Conservation (phyloP, 495 filamentous ascomycete species). For the Lichenothelia convexa region DNA sequence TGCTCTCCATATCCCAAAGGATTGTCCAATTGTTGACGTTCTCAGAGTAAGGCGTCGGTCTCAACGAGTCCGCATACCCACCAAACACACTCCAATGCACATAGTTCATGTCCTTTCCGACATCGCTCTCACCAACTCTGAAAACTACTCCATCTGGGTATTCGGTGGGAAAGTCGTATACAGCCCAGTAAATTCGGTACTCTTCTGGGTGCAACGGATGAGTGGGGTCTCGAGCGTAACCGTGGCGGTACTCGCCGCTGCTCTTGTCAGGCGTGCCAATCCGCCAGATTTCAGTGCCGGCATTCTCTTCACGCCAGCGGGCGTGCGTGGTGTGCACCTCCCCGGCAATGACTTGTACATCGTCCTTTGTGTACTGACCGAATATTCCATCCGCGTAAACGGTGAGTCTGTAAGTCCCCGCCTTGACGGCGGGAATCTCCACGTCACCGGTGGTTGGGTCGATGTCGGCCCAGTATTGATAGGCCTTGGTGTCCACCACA, state of each 20-base stretch:
- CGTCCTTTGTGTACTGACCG: conserved; percentile 30
- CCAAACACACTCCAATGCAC: conserved; percentile 39
- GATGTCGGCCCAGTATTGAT: conserved; percentile 41
- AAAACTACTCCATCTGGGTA: conserved; percentile 34
- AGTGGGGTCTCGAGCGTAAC: conserved; percentile 23
- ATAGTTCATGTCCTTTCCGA: conserved; percentile 30
- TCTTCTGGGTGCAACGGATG: conserved; percentile 30
- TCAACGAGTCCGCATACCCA: conserved; percentile 15
- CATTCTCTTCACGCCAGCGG: conserved; percentile 29
- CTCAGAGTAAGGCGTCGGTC: conserved; percentile 15
- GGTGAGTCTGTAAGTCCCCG: conserved; percentile 35
- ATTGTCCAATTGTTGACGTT: conserved; percentile 36
- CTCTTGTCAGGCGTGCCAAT: conserved; percentile 37
- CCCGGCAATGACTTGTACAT: conserved; percentile 21
- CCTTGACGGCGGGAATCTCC: conserved; percentile 29
- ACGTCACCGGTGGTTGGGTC: conserved; percentile 24
- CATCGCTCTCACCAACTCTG: conserved; percentile 29
- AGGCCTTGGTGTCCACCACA: conserved; percentile 26
- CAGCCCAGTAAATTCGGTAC: conserved; percentile 36
- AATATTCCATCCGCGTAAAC: conserved; percentile 39
- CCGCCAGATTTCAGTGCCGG: conserved; percentile 35
- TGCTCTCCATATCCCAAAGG: conserved; percentile 21
- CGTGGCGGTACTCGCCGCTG: conserved; percentile 35
- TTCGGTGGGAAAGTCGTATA: conserved; percentile 34
- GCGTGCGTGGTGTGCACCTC: conserved; percentile 16